Evolutionary conservation across 768 basidiomycete species (phyloP).

Genomic region (Symmetrospora coprosmae): DNA sequence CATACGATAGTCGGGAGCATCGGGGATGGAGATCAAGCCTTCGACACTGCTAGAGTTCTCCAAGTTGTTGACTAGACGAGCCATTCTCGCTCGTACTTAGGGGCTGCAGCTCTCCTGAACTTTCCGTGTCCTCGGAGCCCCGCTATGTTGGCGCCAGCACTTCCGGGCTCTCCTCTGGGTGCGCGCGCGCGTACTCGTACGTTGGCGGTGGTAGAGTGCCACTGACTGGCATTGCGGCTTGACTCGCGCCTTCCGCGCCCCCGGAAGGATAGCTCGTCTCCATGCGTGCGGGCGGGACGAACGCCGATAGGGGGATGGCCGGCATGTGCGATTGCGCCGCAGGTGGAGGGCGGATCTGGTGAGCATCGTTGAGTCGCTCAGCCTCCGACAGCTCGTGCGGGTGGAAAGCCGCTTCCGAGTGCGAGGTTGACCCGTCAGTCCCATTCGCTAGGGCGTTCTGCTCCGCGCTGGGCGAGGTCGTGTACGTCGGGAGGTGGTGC

Average conservation of each 20-base stretch:
- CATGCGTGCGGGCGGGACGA: not conserved
- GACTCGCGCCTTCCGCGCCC: not conserved
- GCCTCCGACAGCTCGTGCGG: slow-evolving; percentile 17
- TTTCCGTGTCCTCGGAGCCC: no score
- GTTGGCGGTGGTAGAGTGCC: not conserved
- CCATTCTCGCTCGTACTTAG: no score
- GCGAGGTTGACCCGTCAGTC: not conserved
- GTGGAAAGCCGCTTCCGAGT: slow-evolving; percentile 18
- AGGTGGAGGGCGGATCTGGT: not conserved
- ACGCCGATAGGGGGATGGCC: not conserved
- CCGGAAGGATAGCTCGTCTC: not conserved
- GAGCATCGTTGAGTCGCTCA: slow-evolving; percentile 1
- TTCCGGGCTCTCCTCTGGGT: not conserved
- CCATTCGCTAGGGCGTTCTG: not conserved
- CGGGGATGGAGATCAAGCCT: no score
- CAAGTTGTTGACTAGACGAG: no score
- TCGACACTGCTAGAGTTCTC: no score
- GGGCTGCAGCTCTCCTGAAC: no score
- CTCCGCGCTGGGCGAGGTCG: not conserved
- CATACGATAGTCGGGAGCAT: no score
- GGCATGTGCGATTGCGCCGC: not conserved
- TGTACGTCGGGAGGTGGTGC: slow-evolving; percentile 14
- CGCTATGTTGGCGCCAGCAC: no score
- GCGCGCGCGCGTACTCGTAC: not conserved
- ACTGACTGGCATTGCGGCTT: not conserved